phyloP scores from a whole-genome alignment of 1,139 yeast species.

The Debaryomyces udenii region DNA sequence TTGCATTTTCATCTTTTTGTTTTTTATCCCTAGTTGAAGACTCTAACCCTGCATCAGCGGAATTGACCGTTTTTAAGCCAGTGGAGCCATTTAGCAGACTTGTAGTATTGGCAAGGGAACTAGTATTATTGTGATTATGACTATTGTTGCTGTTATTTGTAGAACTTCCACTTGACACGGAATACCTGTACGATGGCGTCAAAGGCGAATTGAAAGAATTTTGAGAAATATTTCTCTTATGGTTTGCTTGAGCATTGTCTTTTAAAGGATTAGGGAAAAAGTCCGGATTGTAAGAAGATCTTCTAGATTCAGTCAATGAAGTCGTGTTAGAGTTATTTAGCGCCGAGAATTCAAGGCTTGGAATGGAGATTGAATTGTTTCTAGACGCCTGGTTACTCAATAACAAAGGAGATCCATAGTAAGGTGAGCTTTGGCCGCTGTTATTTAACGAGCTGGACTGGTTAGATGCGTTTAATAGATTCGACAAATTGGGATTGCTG shows the following conservation, averaged over 20 bases:
- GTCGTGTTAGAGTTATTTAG: constrained; percentile 23
- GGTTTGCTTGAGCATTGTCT: constrained; percentile 17
- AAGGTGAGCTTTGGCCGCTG: constrained; percentile 31
- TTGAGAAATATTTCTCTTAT: constrained; percentile 36
- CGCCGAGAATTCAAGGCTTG: constrained; percentile 34
- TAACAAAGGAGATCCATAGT: constrained; percentile 36
- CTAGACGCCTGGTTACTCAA: constrained; percentile 34
- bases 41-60: constrained; percentile 16
- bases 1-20: neutral
- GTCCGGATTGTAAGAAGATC: constrained; percentile 45
- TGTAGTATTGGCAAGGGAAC: constrained; percentile 2
- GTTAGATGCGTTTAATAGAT: constrained; percentile 9
- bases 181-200: constrained; percentile 32
- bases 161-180: constrained; percentile 25
- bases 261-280: constrained; percentile 44
- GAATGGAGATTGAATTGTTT: constrained; percentile 36
- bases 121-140: neutral
- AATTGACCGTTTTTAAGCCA: constrained; percentile 8
- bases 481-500: constrained; percentile 25
- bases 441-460: constrained; percentile 5
- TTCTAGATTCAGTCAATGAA: constrained; percentile 34
- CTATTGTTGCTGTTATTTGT: neutral
- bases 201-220: constrained; percentile 37
- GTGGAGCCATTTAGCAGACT: neutral
- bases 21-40: constrained; percentile 11